These are phyloP conservation scores for Suillus placidus DNA, from an alignment of 768 basidiomycete genomes.

Conservation along the genomic window DNA sequence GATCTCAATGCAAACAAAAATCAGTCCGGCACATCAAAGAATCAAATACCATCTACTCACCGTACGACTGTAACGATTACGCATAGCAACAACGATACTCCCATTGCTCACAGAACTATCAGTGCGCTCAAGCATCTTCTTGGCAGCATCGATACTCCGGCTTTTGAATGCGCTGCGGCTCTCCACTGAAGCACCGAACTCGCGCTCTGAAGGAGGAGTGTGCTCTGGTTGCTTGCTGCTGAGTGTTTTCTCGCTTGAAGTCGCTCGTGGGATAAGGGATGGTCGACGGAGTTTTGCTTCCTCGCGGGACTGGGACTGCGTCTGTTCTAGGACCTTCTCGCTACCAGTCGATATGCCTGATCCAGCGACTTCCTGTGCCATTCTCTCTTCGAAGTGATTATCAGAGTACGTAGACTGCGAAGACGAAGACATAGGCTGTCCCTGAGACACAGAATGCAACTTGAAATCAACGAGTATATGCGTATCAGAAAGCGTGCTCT, in stretches of 20 bases:
- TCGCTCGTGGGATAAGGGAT: constrained; percentile 25
- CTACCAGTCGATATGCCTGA: background rate
- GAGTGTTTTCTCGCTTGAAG: constrained; percentile 21
- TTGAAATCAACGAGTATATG: constrained; percentile 7
- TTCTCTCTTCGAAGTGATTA: background rate
- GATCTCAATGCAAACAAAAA: constrained; percentile 38
- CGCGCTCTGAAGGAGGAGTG: constrained; percentile 28
- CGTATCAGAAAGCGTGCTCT: constrained; percentile 10
- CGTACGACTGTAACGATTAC: constrained; percentile 58
- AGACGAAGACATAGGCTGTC: constrained; percentile 9
- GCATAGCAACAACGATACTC: constrained; percentile 70
- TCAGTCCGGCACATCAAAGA: constrained; percentile 3
- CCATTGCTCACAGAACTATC: constrained; percentile 57
- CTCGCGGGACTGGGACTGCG: background rate
- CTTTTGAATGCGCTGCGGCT: constrained; percentile 24
- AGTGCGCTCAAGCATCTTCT: constrained; percentile 46
- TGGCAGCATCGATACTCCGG: constrained; percentile 35
- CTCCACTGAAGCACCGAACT: constrained; percentile 36
- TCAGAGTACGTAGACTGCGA: constrained; percentile 13
- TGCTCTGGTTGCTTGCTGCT: constrained; percentile 23
- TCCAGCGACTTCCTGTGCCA: background rate
- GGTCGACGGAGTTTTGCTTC: constrained; percentile 21
- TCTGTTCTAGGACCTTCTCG: constrained; percentile 5
- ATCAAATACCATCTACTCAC: constrained; percentile 42
- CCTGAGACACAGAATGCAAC: constrained; percentile 13